Base-by-base conservation (phyloP, 352 stramenopile species). In the Globisporangium apiculatum region DNA sequence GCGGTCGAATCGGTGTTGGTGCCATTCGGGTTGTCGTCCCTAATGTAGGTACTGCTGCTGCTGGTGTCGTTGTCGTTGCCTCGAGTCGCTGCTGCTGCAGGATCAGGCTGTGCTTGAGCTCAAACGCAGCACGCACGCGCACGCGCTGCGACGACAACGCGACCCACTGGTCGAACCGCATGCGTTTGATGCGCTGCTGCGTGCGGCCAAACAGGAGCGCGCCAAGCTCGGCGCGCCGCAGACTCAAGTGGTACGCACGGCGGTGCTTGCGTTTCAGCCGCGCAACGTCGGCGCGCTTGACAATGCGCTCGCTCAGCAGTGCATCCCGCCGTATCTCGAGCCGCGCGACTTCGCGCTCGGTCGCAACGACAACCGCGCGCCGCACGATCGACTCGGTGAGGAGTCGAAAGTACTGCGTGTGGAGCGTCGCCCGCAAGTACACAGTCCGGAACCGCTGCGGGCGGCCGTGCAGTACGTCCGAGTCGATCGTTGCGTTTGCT, bases 401-500 rank as follows among this genome's bases (percentile, higher is more conserved):
- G 14, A 90, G 37, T 0, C 65, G 58, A n/a, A 90, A 88, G 42
- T 90, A 88, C 10, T 67, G 56, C 1, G 35, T 48, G 51, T 87
- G 75, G 0, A 92, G 59, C 31, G 79, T 71, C 38, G 83, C 75
- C 2, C 75, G 64, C 11, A 91, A 50, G 48, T 90, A 92, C 4
- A 51, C 10, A 0, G 80, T 92, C 10, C 66, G 64, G 57, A 92
- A 92, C 0, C 73, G 71, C 64, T 92, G 83, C 0, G 80, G 66
- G 0, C 83, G 72, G 9, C 69, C 75, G 46, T 92, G 83, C 1
- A 92, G 63, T 0, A 92, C 79, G 37, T 73, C 68, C 0, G 80
- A 92, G 48, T 91, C 83, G 61, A 90, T 90, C 0, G 68, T 86
- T 0, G 67, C 61, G 42, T 83, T 90, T 4, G 68, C 24, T 5